A percentile compares a stretch with the other conserved stretches of the same genome.
Evolutionary conservation across 306 rosid species (phyloP).

Genomic region (Elaeagnus macrophylla): DNA sequence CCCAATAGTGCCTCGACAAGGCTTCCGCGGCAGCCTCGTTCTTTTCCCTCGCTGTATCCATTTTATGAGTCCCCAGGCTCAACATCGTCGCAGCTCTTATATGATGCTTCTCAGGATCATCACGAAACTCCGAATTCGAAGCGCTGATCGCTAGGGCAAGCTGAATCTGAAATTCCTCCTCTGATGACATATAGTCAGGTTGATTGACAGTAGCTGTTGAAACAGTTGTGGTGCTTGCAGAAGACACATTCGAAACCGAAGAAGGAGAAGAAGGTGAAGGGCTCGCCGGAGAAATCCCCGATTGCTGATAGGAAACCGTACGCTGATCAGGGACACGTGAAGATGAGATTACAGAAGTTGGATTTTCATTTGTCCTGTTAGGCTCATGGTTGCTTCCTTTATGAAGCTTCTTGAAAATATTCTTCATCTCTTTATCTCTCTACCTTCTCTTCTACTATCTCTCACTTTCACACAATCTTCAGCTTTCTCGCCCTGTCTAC

Average conservation of each 20-base stretch:
- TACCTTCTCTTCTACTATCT: constrained; percentile 1
- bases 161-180: constrained; percentile 97
- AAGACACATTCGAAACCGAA: background rate
- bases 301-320: constrained; percentile 13
- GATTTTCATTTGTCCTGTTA: constrained; percentile 54
- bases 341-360: constrained; percentile 28
- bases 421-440: constrained; percentile 46
- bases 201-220: constrained; percentile 27
- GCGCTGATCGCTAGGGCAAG: constrained; percentile 97
- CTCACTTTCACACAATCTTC: background rate
- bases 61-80: constrained; percentile 61
- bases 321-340: constrained; percentile 48
- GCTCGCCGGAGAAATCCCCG: constrained; percentile 33
- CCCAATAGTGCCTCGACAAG: constrained; percentile 93
- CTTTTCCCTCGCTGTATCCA: constrained; percentile 39
- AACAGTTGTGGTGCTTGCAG: constrained; percentile 13
- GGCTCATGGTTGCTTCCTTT: constrained; percentile 74
- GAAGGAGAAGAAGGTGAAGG: constrained; percentile 38
- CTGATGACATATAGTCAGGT: constrained; percentile 70
- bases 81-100: constrained; percentile 78
- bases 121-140: constrained; percentile 73
- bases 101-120: constrained; percentile 91
- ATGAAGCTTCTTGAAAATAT: constrained; percentile 99
- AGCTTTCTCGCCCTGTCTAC: no score
- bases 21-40: constrained; percentile 51